Conservation (phyloP, 495 filamentous ascomycete genomes). For the Talaromyces liani region DNA sequence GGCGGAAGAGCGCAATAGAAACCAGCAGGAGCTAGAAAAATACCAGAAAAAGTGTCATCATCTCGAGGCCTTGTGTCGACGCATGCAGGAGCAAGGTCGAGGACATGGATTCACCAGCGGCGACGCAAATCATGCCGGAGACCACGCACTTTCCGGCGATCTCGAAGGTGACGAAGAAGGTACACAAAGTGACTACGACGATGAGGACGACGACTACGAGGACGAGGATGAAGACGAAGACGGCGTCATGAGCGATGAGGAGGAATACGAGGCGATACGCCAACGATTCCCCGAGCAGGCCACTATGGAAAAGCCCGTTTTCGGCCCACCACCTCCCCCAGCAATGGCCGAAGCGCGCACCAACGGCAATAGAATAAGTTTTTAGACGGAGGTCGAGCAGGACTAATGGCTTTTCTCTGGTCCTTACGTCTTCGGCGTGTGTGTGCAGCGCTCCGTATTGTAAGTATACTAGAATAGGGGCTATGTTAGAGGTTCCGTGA, state of each 20-base stretch:
- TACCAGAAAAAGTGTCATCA: conserved; percentile 86
- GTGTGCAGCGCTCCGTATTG: not conserved
- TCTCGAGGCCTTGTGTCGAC: conserved; percentile 84
- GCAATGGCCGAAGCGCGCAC: conserved; percentile 38
- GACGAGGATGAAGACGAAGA: conserved; percentile 73
- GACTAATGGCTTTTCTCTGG: conserved; percentile 33
- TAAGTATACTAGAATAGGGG: not conserved
- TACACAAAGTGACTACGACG: conserved; percentile 63
- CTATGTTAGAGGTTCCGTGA: not conserved
- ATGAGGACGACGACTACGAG: conserved; percentile 63
- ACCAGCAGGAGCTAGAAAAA: conserved; percentile 71
- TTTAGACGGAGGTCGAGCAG: not conserved
- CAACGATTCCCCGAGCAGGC: conserved; percentile 24
- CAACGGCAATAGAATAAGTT: conserved; percentile 30
- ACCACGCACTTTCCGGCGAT: conserved; percentile 46
- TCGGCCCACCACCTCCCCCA: conserved; percentile 50
- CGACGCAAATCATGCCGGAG: conserved; percentile 7
- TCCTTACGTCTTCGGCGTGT: not conserved
- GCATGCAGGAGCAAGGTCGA: conserved; percentile 87
- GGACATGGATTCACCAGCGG: conserved; percentile 31
- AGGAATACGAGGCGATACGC: conserved; percentile 50
- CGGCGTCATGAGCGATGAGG: conserved; percentile 51
- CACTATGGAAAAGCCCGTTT: conserved; percentile 39
- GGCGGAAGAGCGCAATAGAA: conserved; percentile 87
- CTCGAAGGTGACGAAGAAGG: conserved; percentile 65